phyloP scores from a whole-genome alignment of 2,329 filamentous ascomycete genomes.

The Trichoderma guizhouense region DNA sequence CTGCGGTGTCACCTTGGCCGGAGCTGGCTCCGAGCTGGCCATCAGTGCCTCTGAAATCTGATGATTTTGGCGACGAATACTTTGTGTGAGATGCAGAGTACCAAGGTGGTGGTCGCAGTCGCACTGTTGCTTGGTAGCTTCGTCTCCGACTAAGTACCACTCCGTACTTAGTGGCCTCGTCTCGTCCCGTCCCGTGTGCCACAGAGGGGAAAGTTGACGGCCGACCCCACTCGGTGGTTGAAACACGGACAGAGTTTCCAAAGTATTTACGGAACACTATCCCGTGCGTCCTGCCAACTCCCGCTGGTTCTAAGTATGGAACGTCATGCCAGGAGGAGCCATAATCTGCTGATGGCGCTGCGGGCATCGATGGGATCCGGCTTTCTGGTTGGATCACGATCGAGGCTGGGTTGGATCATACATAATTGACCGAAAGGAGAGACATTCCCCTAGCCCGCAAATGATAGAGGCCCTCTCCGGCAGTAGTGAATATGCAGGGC shows the following conservation, averaged over 20 bases:
- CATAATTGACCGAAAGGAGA: conserved; percentile 8
- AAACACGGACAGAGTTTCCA: not conserved
- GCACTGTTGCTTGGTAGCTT: not conserved
- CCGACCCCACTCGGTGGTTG: conserved; percentile 2
- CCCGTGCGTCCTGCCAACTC: not conserved
- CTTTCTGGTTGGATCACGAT: conserved; percentile 10
- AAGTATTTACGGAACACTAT: not conserved
- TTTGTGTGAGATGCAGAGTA: not conserved
- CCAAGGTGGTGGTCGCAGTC: not conserved
- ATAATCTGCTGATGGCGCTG: not conserved
- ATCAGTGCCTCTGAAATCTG: not conserved
- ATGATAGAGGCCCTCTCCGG: not conserved
- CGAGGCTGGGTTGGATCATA: not conserved
- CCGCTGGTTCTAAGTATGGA: not conserved
- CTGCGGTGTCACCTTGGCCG: not conserved
- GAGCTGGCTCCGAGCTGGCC: not conserved
- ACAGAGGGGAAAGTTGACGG: not conserved
- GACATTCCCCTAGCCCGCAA: not conserved
- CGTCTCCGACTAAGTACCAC: not conserved
- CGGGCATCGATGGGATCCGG: not conserved
- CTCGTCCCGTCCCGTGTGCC: conserved; percentile 14
- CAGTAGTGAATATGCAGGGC: conserved; percentile 7
- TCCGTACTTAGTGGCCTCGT: not conserved
- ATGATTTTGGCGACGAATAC: not conserved
- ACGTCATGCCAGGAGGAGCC: not conserved